Evolutionary conservation across 2,329 filamentous ascomycete species (phyloP).

Genomic region (Annulohypoxylon truncatum): DNA sequence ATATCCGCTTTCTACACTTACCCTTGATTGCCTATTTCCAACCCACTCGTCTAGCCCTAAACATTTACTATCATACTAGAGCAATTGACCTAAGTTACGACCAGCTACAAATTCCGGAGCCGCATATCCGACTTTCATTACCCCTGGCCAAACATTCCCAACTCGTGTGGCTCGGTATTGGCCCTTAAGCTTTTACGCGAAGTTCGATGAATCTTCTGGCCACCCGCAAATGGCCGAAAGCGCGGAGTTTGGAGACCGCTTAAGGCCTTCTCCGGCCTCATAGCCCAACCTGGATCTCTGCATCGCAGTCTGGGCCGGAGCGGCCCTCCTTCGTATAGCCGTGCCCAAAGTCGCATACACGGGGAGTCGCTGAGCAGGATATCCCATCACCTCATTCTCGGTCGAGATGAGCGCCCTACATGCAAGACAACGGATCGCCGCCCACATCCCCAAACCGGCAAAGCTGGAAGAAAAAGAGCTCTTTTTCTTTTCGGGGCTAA

Average conservation of each 20-base stretch:
- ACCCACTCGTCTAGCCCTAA: not conserved
- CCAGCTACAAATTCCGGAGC: not conserved
- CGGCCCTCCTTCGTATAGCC: not conserved
- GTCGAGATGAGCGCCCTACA: slow-evolving; percentile 3
- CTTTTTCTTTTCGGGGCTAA: slow-evolving; percentile 11
- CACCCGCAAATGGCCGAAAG: not conserved
- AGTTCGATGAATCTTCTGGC: not conserved
- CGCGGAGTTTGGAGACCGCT: not conserved
- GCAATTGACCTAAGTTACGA: not conserved
- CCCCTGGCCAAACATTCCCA: not conserved
- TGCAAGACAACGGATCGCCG: slow-evolving; percentile 19
- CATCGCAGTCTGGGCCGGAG: not conserved
- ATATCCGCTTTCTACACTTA: not conserved
- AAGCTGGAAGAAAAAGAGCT: not conserved
- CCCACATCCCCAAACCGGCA: slow-evolving; percentile 11
- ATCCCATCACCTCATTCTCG: slow-evolving; percentile 2
- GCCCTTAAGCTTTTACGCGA: not conserved
- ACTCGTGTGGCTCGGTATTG: not conserved
- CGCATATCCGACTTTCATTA: not conserved
- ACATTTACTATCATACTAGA: not conserved
- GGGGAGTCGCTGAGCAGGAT: not conserved
- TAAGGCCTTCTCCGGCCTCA: not conserved
- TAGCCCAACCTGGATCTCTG: slow-evolving; percentile 5
- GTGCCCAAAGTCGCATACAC: not conserved
- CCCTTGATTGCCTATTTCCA: not conserved